A percentile compares a stretch with the other conserved stretches of the same genome.
These are phyloP conservation scores for Kondoa subrosea DNA, from an alignment of 768 basidiomycete species.

Conservation along the genomic window DNA sequence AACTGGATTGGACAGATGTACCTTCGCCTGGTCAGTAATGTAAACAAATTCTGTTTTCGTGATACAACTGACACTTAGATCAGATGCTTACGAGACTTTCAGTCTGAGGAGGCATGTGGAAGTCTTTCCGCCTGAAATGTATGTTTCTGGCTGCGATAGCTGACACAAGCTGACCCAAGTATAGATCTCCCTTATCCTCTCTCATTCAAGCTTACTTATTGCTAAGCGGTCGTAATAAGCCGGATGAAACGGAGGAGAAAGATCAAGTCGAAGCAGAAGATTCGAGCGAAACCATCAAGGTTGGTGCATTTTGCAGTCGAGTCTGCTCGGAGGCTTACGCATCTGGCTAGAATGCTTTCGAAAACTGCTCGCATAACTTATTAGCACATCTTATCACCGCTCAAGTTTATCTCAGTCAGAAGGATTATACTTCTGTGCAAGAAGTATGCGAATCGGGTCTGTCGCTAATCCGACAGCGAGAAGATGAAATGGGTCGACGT, in stretches of 20 bases:
- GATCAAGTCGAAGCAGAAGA: constrained; percentile 39
- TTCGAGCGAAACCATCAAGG: constrained; percentile 47
- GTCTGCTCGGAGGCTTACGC: constrained; percentile 8
- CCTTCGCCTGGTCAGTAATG: constrained; percentile 17
- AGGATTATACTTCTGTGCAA: constrained; percentile 58
- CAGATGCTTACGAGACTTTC: constrained; percentile 14
- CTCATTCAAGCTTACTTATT: background rate
- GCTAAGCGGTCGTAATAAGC: constrained; percentile 19
- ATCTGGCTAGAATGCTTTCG: constrained; percentile 41
- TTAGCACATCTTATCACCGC: constrained; percentile 51
- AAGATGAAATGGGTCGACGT: constrained; percentile 44
- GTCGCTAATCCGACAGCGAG: constrained; percentile 40
- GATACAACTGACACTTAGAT: background rate
- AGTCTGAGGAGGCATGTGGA: constrained; percentile 11
- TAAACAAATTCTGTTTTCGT: background rate
- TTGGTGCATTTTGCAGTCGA: constrained; percentile 31
- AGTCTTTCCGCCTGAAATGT: constrained; percentile 9
- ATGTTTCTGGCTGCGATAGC: background rate
- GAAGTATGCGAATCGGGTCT: constrained; percentile 56
- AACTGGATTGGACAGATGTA: constrained; percentile 55
- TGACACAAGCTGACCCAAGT: background rate
- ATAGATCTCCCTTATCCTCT: constrained; percentile 7
- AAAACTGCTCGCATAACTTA: constrained; percentile 42
- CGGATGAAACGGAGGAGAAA: constrained; percentile 27
- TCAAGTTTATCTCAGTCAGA: constrained; percentile 48